Conservation (phyloP, 805 yeast species). For the Candida incommunis region DNA sequence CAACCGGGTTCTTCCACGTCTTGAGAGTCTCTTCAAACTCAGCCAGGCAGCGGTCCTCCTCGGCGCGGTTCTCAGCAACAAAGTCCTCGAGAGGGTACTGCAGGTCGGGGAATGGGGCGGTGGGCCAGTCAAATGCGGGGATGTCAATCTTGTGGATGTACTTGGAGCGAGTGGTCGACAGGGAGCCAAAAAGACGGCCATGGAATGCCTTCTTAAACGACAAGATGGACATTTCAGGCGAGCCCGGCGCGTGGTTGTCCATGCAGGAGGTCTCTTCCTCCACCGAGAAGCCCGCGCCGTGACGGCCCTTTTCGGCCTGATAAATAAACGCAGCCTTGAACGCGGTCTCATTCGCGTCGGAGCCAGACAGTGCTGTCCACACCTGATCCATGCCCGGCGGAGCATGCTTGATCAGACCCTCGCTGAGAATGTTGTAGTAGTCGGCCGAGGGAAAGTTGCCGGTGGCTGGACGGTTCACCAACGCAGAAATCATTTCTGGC, state of each 20-base stretch:
- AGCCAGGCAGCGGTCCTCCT: conserved; percentile 69
- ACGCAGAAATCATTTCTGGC: conserved; percentile 54
- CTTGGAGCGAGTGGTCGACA: conserved; percentile 83
- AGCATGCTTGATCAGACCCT: conserved; percentile 56
- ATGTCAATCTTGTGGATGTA: conserved; percentile 80
- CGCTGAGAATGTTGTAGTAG: conserved; percentile 30
- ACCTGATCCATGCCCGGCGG: conserved; percentile 64
- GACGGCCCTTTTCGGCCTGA: conserved; percentile 54
- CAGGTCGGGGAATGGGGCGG: conserved; percentile 79
- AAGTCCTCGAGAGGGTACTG: conserved; percentile 68
- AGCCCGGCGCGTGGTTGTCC: conserved; percentile 76
- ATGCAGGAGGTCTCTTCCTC: conserved; percentile 65
- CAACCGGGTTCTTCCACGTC: conserved; percentile 63
- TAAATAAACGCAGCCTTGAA: conserved; percentile 81
- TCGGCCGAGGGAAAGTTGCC: conserved; percentile 71
- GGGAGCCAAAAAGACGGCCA: conserved; percentile 87
- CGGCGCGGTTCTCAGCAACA: conserved; percentile 49
- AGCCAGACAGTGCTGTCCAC: conserved; percentile 75
- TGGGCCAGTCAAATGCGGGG: conserved; percentile 95
- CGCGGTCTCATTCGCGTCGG: conserved; percentile 81
- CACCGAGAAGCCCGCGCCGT: conserved; percentile 45
- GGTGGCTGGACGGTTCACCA: conserved; percentile 73
- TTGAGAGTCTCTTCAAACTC: conserved; percentile 59
- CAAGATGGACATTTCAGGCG: conserved; percentile 73
- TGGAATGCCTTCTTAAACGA: conserved; percentile 88